Conservation (phyloP, 345 rosid genomes). For the Eucalyptus camaldulensis region DNA sequence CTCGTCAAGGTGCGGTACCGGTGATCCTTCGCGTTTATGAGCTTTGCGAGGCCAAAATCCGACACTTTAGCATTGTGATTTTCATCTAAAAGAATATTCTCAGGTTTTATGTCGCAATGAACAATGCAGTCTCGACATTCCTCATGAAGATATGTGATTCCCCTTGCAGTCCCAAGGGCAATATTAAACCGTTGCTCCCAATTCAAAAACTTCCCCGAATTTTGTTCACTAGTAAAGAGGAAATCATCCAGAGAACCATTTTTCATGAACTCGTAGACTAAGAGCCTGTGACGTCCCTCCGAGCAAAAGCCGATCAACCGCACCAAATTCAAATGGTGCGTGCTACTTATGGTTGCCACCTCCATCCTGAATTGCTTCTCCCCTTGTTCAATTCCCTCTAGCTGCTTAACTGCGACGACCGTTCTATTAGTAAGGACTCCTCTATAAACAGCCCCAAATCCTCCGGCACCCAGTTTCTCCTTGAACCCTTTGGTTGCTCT, state of each 20-base stretch:
- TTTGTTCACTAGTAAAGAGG: conserved; percentile 13
- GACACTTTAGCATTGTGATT: conserved; percentile 38
- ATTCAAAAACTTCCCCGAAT: conserved; percentile 15
- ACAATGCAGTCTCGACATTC: conserved; percentile 54
- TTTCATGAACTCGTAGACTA: conserved; percentile 58
- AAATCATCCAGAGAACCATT: conserved; percentile 54
- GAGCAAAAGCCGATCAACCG: conserved; percentile 57
- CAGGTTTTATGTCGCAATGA: conserved; percentile 49
- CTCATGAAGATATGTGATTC: conserved; percentile 57
- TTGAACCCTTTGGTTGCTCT: conserved; percentile 33
- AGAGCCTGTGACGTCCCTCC: conserved; percentile 46
- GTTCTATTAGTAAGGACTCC: conserved; percentile 34
- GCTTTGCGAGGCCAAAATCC: conserved; percentile 56
- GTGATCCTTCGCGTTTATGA: conserved; percentile 31
- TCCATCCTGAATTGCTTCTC: conserved; percentile 64
- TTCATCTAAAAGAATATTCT: conserved; percentile 46
- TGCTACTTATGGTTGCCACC: conserved; percentile 55
- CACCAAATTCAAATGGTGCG: conserved; percentile 59
- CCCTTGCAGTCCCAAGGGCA: conserved; percentile 49
- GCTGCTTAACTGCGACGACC: conserved; percentile 44
- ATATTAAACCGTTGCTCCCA: conserved; percentile 50
- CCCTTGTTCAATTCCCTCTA: conserved; percentile 51
- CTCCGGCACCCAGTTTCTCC: conserved; percentile 51
- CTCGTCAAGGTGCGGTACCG: conserved; percentile 23
- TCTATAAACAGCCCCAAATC: conserved; percentile 53